Conservation (phyloP, 139 green algal species). For the Picochlorum sp. region DNA sequence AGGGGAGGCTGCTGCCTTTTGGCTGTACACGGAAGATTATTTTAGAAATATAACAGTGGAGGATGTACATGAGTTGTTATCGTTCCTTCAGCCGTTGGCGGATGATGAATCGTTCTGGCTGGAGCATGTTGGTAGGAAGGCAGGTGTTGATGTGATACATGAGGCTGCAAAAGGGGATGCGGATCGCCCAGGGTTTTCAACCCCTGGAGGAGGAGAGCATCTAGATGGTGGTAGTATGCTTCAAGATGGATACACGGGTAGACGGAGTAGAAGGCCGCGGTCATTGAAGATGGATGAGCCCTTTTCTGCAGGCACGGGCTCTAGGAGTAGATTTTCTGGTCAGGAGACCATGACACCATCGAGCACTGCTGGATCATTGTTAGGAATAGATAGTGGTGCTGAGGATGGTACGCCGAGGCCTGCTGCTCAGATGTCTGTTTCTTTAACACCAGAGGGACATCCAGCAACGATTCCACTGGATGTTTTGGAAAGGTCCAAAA, state of each 20-base stretch:
- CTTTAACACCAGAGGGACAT: neutral
- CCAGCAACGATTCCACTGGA: neutral
- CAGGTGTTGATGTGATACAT: neutral
- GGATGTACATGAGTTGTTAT: conserved; percentile 48
- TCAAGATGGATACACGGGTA: too few relatives aligned
- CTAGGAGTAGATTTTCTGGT: too few relatives aligned
- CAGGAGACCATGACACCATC: too few relatives aligned
- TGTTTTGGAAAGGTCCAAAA: neutral
- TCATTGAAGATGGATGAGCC: too few relatives aligned
- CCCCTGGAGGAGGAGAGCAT: too few relatives aligned
- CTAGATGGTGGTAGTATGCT: too few relatives aligned
- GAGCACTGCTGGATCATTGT: too few relatives aligned
- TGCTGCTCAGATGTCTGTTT: neutral
- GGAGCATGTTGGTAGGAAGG: neutral
- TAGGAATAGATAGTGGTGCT: too few relatives aligned
- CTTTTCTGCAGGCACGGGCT: too few relatives aligned
- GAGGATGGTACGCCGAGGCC: too few relatives aligned
- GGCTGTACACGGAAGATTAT: conserved; percentile 68
- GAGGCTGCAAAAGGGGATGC: neutral
- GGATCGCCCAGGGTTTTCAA: neutral
- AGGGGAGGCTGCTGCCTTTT: conserved; percentile 47
- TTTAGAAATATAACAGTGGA: conserved; percentile 65
- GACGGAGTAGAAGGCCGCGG: too few relatives aligned
- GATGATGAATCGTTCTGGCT: neutral
- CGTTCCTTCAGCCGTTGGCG: neutral